Evolutionary conservation across 2,329 filamentous ascomycete species (phyloP), one percentile per base, ranked within the genome.

Genomic region (Lojkania enalia): DNA sequence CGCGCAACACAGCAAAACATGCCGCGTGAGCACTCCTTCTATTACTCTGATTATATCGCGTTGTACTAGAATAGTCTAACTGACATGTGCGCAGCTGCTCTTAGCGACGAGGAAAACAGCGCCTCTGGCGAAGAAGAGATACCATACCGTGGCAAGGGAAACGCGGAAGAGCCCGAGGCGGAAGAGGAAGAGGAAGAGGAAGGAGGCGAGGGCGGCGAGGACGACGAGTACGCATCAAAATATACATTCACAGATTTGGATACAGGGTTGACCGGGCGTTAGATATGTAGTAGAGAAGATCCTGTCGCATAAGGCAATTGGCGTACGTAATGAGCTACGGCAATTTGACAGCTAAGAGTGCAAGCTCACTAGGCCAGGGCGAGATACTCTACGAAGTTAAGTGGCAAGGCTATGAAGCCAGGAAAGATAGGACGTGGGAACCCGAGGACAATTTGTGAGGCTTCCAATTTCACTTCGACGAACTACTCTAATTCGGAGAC

Each of bases 231-330:
- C 54, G 71, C 45, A 65, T 20, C 30, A 7, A 13, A 14, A 7
- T 21, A 39, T 12, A 38, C n/a, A n/a, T 6, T 20, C 11, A 15
- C 19, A 25, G 15, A 35, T 20, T 16, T 18, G 25, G 18, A 35
- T 23, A 42, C 41, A 32, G 48, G 7, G 46, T 58, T 71, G 42
- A 66, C 52, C 58, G 7, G 42, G 49, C 37, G 44, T 65, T 52
- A 88, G 86, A 61, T 91, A 80, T 58, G 79, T 88, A 12, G 87
- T 94, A 3, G 87, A 92, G 63, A 80, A 82, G 57, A 90, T 94
- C 55, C 63, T 84, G 35, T 76, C 73, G 21, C 88, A 92, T 69
- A 77, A 79, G 42, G 76, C 86, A 33, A 75, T 80, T 27, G 74
- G 16, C 20, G 33, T 9, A 79, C 27, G 30, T 11, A 15, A 33